Percentiles rank a stretch among this genome's conserved stretches.
These are phyloP conservation scores for Polymyxa betae DNA, from an alignment of 208 protist species.

Conservation along the genomic window DNA sequence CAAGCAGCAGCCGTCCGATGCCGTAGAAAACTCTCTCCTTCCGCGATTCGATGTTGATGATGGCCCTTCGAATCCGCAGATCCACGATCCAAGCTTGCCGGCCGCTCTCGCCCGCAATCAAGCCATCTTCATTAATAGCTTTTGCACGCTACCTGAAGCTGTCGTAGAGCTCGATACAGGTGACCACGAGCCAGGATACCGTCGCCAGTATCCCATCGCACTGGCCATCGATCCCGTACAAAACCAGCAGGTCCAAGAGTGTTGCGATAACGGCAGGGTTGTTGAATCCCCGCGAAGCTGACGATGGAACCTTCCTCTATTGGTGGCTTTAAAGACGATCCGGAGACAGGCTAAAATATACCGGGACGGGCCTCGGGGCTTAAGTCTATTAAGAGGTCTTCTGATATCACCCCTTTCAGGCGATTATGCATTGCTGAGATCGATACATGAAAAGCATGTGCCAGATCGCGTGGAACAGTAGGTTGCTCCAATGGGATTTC, in stretches of 20 bases:
- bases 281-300: background rate
- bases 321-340: background rate
- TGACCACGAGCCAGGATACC: background rate
- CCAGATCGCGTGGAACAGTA: too few species aligned
- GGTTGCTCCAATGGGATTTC: too few species aligned
- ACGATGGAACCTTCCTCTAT: background rate
- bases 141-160: background rate
- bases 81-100: background rate
- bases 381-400: too few species aligned
- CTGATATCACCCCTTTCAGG: too few species aligned
- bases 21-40: background rate
- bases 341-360: background rate
- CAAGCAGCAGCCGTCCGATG: background rate
- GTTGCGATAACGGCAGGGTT: background rate
- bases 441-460: too few species aligned
- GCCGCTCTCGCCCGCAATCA: background rate
- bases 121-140: background rate
- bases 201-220: background rate
- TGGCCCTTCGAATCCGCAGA: too few species aligned
- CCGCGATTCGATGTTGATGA: background rate
- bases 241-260: background rate
- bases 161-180: background rate
- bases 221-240: background rate
- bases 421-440: too few species aligned
- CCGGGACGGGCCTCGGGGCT: background rate